Evolutionary conservation across 345 rosid genomes (phyloP), one percentile per base, ranked within the genome.

Genomic region (Citrus sp.): DNA sequence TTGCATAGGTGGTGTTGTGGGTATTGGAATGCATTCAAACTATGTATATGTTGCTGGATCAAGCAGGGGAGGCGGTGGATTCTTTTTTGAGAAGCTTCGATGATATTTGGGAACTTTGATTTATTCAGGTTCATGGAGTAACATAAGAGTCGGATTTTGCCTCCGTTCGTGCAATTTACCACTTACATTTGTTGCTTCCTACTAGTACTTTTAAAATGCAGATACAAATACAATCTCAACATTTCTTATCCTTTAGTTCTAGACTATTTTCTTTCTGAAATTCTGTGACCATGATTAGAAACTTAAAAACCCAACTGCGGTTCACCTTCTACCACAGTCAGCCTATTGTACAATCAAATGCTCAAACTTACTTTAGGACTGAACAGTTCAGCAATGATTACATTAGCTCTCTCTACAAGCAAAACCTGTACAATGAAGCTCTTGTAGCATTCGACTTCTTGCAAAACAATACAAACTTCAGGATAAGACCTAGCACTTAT

Each of bases 361-460:
- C 25, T 32, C 30, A 51, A 55, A 73, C 84, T 9, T 25, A 60
- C 73, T 79, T 82, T 73, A 71, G 32, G 79, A 84, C 81, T 1
- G 91, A 87, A 70, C 85, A 85, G 24, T 81, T 60, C 38, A 67
- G 80, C 82, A 84, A 85, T 56, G 84, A 85, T 78, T 82, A 83
- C 84, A 76, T 90, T 25, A 35, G 74, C 67, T 79, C 87, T 61
- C 87, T 90, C 0, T 88, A 87, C 82, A 82, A 78, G 73, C 80
- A 79, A 35, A 79, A 60, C 0, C 78, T 63, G 8, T 86, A 80
- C 88, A 71, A 14, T 80, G 91, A 90, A 83, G 91, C 90, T 28
- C 64, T 90, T 30, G 85, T 84, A 81, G 88, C 88, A 7, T 90
- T 88, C 73, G 84, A 86, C 24, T 78, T 74, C 72, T 22, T 86